These are phyloP conservation scores for Nannochloropsis salina DNA, from an alignment of 108 stramenopile genomes.

Conservation along the genomic window DNA sequence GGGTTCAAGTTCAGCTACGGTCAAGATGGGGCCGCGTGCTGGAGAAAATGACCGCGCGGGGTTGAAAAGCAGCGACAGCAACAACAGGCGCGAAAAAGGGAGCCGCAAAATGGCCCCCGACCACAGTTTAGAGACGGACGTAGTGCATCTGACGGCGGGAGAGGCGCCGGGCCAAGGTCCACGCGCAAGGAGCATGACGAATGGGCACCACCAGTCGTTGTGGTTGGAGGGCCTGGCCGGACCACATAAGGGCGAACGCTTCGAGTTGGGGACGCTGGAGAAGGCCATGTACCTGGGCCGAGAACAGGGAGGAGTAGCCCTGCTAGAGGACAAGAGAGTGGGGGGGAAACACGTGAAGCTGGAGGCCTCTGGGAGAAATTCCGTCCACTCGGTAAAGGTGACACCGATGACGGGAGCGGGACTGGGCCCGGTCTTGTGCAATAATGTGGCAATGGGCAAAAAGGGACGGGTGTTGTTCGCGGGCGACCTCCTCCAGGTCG, in stretches of 20 bases:
- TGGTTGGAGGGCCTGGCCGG: neutral
- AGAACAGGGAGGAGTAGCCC: neutral
- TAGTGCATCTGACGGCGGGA: neutral
- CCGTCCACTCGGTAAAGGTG: neutral
- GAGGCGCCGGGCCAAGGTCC: neutral
- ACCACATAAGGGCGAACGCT: neutral
- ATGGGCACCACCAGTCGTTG: neutral
- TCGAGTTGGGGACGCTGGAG: neutral
- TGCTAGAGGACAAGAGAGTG: neutral
- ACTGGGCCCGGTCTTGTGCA: neutral
- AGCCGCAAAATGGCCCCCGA: neutral
- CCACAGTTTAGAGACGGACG: neutral
- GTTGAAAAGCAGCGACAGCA: neutral
- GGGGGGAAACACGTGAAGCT: conserved; percentile 19
- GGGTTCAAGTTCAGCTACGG: neutral
- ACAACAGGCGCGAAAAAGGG: neutral
- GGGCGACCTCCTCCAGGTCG: neutral
- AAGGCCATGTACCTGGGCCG: neutral
- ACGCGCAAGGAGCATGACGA: neutral
- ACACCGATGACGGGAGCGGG: neutral
- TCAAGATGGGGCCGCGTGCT: neutral
- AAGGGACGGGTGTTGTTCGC: neutral
- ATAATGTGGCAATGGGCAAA: neutral
- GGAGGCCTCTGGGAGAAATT: neutral
- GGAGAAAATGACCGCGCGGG: neutral